Conservation (phyloP, 768 basidiomycete species). For the Kwoniella bestiolae region DNA sequence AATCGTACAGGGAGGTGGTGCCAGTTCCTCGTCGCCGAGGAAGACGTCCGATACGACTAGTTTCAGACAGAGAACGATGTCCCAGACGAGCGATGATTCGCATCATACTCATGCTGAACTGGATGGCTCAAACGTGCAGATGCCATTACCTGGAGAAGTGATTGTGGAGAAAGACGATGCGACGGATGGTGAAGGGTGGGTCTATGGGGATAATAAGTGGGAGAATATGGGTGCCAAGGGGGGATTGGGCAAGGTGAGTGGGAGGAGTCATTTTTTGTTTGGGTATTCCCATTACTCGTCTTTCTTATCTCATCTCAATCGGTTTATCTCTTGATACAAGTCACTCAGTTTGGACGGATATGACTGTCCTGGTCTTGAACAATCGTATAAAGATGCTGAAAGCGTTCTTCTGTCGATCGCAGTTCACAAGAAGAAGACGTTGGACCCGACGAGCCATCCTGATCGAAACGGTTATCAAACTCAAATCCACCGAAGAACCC, state of each 20-base stretch:
- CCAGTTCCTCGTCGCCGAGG: slow-evolving; percentile 16
- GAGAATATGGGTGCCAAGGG: slow-evolving; percentile 74
- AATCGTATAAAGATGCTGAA: too few relatives aligned
- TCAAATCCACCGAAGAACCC: slow-evolving; percentile 21
- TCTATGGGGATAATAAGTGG: slow-evolving; percentile 96
- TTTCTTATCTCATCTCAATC: too few relatives aligned
- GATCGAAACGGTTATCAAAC: slow-evolving; percentile 68
- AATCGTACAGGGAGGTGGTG: background rate
- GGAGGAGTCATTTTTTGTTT: too few relatives aligned
- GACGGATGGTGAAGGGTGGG: slow-evolving; percentile 89
- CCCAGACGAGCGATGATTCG: slow-evolving; percentile 45
- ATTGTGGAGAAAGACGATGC: slow-evolving; percentile 46
- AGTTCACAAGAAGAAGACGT: slow-evolving; percentile 82
- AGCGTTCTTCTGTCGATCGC: background rate
- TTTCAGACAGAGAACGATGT: slow-evolving; percentile 29
- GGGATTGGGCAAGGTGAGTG: slow-evolving; percentile 75
- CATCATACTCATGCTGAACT: background rate
- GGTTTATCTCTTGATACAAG: too few relatives aligned
- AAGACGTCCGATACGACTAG: slow-evolving; percentile 26
- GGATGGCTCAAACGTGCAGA: slow-evolving; percentile 4
- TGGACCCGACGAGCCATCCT: slow-evolving; percentile 86
- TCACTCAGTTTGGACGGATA: too few relatives aligned
- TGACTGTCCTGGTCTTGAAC: too few relatives aligned
- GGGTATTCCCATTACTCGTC: too few relatives aligned
- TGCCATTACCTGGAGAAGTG: slow-evolving; percentile 27